phyloP scores from a whole-genome alignment of 148 eudicot species.

The Rhododendron mucronatum region DNA sequence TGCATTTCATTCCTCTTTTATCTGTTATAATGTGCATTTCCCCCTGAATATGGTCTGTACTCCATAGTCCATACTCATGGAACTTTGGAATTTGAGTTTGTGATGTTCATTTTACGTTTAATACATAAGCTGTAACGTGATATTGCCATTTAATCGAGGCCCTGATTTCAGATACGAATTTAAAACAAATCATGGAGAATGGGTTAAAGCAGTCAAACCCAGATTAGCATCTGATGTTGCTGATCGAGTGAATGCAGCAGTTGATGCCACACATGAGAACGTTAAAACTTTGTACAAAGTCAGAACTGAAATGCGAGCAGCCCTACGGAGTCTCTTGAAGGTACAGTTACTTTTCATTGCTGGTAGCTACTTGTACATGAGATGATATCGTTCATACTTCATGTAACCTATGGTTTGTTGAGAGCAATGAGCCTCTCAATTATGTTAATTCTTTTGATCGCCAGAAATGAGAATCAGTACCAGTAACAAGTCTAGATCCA shows the following conservation, averaged over 20 bases:
- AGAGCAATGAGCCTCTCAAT: not conserved
- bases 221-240: conserved; percentile 55
- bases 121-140: not conserved
- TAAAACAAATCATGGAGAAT: conserved; percentile 73
- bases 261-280: conserved; percentile 37
- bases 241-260: conserved; percentile 40
- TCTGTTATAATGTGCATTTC: not conserved
- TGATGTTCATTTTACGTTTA: not conserved
- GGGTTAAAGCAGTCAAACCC: conserved; percentile 62
- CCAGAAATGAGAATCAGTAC: not conserved
- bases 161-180: conserved; percentile 64
- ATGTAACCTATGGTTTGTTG: not conserved
- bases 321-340: conserved; percentile 68
- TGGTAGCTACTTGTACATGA: not conserved
- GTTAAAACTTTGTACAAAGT: conserved; percentile 67
- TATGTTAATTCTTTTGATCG: not conserved
- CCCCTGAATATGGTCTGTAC: not conserved
- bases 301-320: conserved; percentile 64
- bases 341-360: conserved; percentile 24
- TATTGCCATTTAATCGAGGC: not conserved
- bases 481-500: not conserved
- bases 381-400: not conserved
- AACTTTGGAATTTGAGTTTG: not conserved
- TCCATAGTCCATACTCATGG: not conserved
- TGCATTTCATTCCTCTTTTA: not conserved